Conservation (phyloP, 2,329 filamentous ascomycete species). For the Aspergillus costaricaensis region DNA sequence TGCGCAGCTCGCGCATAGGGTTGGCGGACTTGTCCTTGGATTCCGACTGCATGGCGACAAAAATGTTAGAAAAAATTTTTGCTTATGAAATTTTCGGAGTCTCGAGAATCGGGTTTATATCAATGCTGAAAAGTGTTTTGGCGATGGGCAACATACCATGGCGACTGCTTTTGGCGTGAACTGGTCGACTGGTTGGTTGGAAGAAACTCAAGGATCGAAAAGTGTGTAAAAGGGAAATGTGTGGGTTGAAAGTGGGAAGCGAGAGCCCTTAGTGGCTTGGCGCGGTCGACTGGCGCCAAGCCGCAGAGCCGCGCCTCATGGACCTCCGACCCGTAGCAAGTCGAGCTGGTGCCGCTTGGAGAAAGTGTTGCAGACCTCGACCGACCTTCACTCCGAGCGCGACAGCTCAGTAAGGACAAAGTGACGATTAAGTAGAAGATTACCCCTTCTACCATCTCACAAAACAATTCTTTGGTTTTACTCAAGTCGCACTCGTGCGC, state of each 20-base stretch:
- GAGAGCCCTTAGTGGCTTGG: conserved; percentile 43
- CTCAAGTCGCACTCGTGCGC: conserved; percentile 52
- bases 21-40: conserved; percentile 78
- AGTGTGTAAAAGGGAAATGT: conserved; percentile 39
- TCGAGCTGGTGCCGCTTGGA: conserved; percentile 6
- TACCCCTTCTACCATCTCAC: conserved; percentile 27
- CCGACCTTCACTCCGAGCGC: conserved; percentile 13
- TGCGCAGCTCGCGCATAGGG: conserved; percentile 99
- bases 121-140: conserved; percentile 13
- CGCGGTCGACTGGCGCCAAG: conserved; percentile 28
- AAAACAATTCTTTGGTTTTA: conserved; percentile 28
- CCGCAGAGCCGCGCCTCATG: conserved; percentile 26
- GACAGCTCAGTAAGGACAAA: conserved; percentile 7
- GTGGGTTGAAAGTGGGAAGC: conserved; percentile 39
- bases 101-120: conserved; percentile 1
- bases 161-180: conserved; percentile 45
- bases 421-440: conserved; percentile 19
- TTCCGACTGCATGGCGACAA: conserved; percentile 62
- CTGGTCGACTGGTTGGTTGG: conserved; percentile 42
- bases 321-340: conserved; percentile 11
- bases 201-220: conserved; percentile 31
- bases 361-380: background rate
- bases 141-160: conserved; percentile 47
- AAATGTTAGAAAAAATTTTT: conserved; percentile 16
- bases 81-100: conserved; percentile 2